Evolutionary conservation across 2,329 filamentous ascomycete genomes (phyloP).

Genomic region (Epichloe elymi): DNA sequence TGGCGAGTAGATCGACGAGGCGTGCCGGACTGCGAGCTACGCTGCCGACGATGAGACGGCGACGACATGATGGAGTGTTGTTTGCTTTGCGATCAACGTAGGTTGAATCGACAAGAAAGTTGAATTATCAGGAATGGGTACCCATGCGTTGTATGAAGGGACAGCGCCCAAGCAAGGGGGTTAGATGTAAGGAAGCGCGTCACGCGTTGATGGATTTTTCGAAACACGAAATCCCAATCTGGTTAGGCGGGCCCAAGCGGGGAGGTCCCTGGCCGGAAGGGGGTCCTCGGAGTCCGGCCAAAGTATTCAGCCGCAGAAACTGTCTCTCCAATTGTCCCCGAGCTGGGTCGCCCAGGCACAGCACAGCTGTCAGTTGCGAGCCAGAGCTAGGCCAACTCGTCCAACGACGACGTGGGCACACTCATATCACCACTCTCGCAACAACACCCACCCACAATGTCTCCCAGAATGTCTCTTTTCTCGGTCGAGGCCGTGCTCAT

Average conservation of each 20-base stretch:
- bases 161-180: neutral
- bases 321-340: neutral
- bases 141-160: neutral
- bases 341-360: too few species aligned
- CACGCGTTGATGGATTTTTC: conserved; percentile 1
- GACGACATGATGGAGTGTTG: conserved; percentile 25
- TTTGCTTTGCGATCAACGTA: neutral
- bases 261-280: neutral
- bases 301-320: conserved; percentile 1
- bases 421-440: conserved; percentile 1
- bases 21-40: conserved; percentile 38
- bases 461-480: conserved; percentile 62
- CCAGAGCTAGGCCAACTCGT: neutral
- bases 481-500: conserved; percentile 67
- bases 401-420: neutral
- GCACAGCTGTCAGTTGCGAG: neutral
- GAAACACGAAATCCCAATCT: neutral
- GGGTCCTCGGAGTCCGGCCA: neutral
- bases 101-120: neutral
- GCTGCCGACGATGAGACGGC: conserved; percentile 31
- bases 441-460: conserved; percentile 35
- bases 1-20: conserved; percentile 29
- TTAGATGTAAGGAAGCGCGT: neutral
- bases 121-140: neutral
- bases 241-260: neutral